Percentiles rank a stretch among this genome's conserved stretches.
Evolutionary conservation across 345 rosid genomes (phyloP).

Genomic region (Boechera divaricarpa): DNA sequence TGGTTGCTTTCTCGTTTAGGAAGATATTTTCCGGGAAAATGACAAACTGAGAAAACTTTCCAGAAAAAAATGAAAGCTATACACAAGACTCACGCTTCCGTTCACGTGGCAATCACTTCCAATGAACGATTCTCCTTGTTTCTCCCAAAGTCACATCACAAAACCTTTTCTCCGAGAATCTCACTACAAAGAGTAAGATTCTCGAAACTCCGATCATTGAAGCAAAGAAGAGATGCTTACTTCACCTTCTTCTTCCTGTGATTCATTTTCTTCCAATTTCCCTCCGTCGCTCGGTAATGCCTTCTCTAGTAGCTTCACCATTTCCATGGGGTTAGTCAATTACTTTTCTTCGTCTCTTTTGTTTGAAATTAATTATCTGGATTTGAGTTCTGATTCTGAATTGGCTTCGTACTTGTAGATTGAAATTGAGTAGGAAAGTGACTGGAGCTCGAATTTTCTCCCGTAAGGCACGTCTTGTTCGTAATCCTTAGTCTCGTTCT

Average conservation of each 20-base stretch:
- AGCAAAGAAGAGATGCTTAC: slow-evolving; percentile 36
- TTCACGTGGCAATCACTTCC: slow-evolving; percentile 65
- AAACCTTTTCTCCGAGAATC: slow-evolving; percentile 1
- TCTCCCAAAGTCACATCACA: slow-evolving; percentile 43
- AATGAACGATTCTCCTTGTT: slow-evolving; percentile 27
- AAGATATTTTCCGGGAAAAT: slow-evolving; percentile 38
- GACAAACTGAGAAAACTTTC: slow-evolving; percentile 33
- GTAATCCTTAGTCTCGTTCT: background rate
- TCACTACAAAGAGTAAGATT: slow-evolving; percentile 23
- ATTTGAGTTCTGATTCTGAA: background rate
- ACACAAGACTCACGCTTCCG: slow-evolving; percentile 37
- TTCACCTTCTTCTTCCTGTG: slow-evolving; percentile 18
- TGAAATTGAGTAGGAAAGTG: slow-evolving; percentile 53
- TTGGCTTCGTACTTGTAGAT: slow-evolving; percentile 46
- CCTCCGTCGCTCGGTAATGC: slow-evolving; percentile 14
- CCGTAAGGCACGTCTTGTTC: slow-evolving; percentile 59
- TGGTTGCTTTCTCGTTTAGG: no score
- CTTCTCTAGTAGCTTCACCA: slow-evolving; percentile 30
- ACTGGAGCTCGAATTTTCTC: slow-evolving; percentile 35
- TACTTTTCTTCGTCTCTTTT: background rate
- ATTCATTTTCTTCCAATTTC: background rate
- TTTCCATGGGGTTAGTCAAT: slow-evolving; percentile 43
- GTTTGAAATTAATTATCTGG: background rate
- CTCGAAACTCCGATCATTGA: slow-evolving; percentile 25
- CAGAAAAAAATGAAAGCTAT: slow-evolving; percentile 16